Base-by-base conservation (phyloP, 192 early-diverging fungal species). In the Phlyctochytrium arcticum region DNA sequence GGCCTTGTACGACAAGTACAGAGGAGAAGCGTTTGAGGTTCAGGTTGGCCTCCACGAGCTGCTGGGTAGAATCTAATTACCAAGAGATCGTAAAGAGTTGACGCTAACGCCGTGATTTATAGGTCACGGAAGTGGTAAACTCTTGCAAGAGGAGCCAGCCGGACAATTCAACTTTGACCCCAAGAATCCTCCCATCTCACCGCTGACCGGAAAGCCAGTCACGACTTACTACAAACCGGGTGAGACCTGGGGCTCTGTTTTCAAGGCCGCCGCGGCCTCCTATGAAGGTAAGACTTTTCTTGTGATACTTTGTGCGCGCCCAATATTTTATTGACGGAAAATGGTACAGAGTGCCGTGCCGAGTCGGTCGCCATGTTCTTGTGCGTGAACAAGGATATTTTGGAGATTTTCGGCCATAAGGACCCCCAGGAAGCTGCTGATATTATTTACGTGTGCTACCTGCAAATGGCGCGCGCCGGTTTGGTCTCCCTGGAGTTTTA, bases 41-140 rank as follows among this genome's bases (percentile, higher is more conserved):
- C 82, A 85, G 65, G 83, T 85, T 23, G 84, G 83, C 21, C 68
- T 80, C 3, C 84, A 85, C 68, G 84, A 85, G 69, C 61, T 79
- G 4, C 57, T 79, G 26, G 76, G 72, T 65, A 55, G 17, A 58
- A 21, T n/a, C n/a, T n/a, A n/a, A n/a, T n/a, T n/a, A n/a, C n/a
- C n/a, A n/a, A n/a, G n/a, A n/a, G n/a, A n/a, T n/a, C n/a, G n/a
- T n/a, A n/a, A n/a, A n/a, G n/a, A n/a, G n/a, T n/a, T n/a, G n/a
- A n/a, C n/a, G n/a, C n/a, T 44, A 44, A 44, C 39, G 0, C 12
- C 17, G 26, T 19, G 10, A 3, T 24, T 53, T 53, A 19, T 67
- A 55, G 78, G 82, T n/a, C 82, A 85, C 66, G 84, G 84, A n/a
- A 81, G 73, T 42, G 84, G 84, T 15, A 85, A 83, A 35, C 62